These are phyloP conservation scores for Aspergillus avenaceus DNA, from an alignment of 495 filamentous ascomycete species.

Conservation along the genomic window DNA sequence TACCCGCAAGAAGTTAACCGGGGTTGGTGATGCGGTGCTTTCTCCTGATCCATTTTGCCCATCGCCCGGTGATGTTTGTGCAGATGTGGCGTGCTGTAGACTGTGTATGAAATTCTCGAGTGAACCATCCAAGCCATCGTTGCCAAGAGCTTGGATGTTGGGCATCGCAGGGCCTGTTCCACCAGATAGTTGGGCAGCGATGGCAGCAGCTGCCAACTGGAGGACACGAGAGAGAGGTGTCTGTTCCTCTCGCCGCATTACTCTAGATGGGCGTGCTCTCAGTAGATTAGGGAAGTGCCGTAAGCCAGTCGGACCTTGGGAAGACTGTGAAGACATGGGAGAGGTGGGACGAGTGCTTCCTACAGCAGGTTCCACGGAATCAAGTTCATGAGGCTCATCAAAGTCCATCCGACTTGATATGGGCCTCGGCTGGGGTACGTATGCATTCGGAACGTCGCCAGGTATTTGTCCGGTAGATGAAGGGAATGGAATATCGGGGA, in stretches of 20 bases:
- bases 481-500: slow-evolving; percentile 16
- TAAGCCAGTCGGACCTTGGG: slow-evolving; percentile 21
- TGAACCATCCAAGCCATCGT: slow-evolving; percentile 53
- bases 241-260: slow-evolving; percentile 52
- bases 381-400: slow-evolving; percentile 38
- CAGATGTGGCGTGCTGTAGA: slow-evolving; percentile 48
- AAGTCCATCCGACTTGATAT: slow-evolving; percentile 44
- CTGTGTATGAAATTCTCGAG: slow-evolving; percentile 55
- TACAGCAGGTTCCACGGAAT: slow-evolving; percentile 37
- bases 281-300: slow-evolving; percentile 42
- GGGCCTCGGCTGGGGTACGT: slow-evolving; percentile 29
- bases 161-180: slow-evolving; percentile 49
- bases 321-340: slow-evolving; percentile 23
- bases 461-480: slow-evolving; percentile 16
- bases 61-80: slow-evolving; percentile 33
- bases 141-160: slow-evolving; percentile 55
- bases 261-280: slow-evolving; percentile 45
- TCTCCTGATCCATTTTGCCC: slow-evolving; percentile 20
- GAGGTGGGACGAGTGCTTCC: slow-evolving; percentile 19
- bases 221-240: slow-evolving; percentile 54
- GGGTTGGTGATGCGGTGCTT: slow-evolving; percentile 33
- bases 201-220: slow-evolving; percentile 56
- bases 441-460: slow-evolving; percentile 18
- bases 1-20: slow-evolving; percentile 57
- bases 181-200: slow-evolving; percentile 58